Evolutionary conservation across 2,329 filamentous ascomycete species (phyloP).

Genomic region (Penicillium occitanis): DNA sequence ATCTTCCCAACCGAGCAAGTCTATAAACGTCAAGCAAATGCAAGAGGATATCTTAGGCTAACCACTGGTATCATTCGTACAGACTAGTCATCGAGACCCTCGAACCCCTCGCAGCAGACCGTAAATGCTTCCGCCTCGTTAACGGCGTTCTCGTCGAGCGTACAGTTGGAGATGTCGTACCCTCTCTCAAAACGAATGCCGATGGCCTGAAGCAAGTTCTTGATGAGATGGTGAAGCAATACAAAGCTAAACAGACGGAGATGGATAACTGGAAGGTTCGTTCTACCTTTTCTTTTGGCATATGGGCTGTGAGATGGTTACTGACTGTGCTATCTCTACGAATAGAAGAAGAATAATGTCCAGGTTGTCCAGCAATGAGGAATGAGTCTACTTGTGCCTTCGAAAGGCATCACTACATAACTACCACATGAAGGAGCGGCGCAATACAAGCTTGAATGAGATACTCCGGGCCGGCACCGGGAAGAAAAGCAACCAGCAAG

Average conservation of each 20-base stretch:
- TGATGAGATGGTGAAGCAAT: slow-evolving; percentile 93
- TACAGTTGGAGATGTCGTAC: slow-evolving; percentile 88
- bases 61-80: not conserved
- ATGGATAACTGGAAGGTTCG: slow-evolving; percentile 98
- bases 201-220: slow-evolving; percentile 92
- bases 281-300: slow-evolving; percentile 18
- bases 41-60: not conserved
- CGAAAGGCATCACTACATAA: not conserved
- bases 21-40: too few relatives aligned
- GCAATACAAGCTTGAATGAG: not conserved
- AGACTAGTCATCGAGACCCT: slow-evolving; percentile 95
- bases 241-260: slow-evolving; percentile 90
- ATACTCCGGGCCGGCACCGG: not conserved
- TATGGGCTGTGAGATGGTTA: not conserved
- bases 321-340: not conserved
- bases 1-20: too few relatives aligned
- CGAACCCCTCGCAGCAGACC: slow-evolving; percentile 74
- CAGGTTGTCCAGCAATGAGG: slow-evolving; percentile 49
- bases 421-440: not conserved
- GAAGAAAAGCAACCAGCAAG: not conserved
- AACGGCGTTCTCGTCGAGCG: slow-evolving; percentile 94
- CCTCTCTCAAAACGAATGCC: slow-evolving; percentile 86
- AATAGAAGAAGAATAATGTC: slow-evolving; percentile 51
- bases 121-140: slow-evolving; percentile 98
- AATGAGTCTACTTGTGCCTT: not conserved